phyloP scores from a whole-genome alignment of 768 basidiomycete genomes.

The Boletus insuetus region DNA sequence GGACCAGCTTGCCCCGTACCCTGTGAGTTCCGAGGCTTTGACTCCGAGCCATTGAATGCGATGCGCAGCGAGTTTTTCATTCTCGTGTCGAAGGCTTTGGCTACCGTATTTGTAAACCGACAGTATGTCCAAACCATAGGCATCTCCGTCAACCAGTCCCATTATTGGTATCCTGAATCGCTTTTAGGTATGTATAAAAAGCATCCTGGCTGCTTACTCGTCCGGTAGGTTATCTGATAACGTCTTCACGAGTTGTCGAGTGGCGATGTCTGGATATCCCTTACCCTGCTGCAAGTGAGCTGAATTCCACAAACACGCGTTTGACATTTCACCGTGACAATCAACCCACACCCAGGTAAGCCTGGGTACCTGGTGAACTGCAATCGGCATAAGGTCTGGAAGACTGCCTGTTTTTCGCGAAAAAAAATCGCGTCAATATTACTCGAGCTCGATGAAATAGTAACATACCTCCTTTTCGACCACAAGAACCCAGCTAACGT shows the following conservation, averaged over 20 bases:
- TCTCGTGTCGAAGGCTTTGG: constrained; percentile 65
- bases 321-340: constrained; percentile 63
- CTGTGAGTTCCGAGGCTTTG: constrained; percentile 59
- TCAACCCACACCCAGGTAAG: constrained; percentile 62
- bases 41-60: constrained; percentile 83
- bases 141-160: constrained; percentile 85
- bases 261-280: constrained; percentile 94
- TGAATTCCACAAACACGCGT: neutral
- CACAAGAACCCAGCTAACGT: constrained; percentile 75
- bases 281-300: constrained; percentile 64
- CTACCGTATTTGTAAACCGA: constrained; percentile 88
- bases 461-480: constrained; percentile 86
- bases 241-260: constrained; percentile 76
- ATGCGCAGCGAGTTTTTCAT: constrained; percentile 58
- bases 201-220: constrained; percentile 39
- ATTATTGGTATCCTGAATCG: constrained; percentile 66
- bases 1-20: constrained; percentile 38
- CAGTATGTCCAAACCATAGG: constrained; percentile 90
- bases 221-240: constrained; percentile 64
- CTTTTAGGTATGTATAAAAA: neutral
- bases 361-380: constrained; percentile 46
- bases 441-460: neutral
- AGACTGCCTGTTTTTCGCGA: constrained; percentile 68
- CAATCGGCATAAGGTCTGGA: constrained; percentile 75
- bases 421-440: constrained; percentile 1